A percentile compares a stretch with the other conserved stretches of the same genome.
phyloP scores from a whole-genome alignment of 2,329 filamentous ascomycete species.

The Diaporthe aspalathi region DNA sequence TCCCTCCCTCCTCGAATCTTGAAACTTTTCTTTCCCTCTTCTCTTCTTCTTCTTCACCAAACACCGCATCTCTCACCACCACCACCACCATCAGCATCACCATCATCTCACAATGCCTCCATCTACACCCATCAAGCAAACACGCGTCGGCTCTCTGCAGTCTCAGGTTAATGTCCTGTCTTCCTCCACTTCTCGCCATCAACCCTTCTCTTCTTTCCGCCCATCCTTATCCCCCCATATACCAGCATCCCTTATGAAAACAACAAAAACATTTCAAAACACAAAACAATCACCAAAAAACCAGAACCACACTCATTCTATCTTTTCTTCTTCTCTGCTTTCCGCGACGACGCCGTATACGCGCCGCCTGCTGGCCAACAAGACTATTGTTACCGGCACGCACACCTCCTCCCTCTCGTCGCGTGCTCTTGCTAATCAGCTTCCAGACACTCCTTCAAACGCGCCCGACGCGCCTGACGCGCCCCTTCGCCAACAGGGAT shows the following conservation, averaged over 20 bases:
- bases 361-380: constrained; percentile 7
- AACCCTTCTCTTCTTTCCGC: no score
- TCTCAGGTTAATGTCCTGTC: constrained; percentile 28
- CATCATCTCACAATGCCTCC: constrained; percentile 6
- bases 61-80: background rate
- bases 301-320: background rate
- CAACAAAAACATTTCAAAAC: constrained; percentile 31
- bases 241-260: constrained; percentile 33
- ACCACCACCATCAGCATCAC: background rate
- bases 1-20: background rate
- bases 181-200: no score
- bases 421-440: background rate
- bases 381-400: background rate
- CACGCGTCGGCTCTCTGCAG: constrained; percentile 18
- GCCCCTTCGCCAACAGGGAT: constrained; percentile 20
- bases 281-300: constrained; percentile 23
- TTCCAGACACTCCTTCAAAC: background rate
- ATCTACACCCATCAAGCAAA: background rate
- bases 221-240: constrained; percentile 5
- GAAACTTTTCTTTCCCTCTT: constrained; percentile 1
- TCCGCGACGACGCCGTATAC: background rate
- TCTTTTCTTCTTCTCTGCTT: background rate
- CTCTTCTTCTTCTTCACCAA: background rate
- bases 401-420: background rate
- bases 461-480: constrained; percentile 12